Evolutionary conservation across 75 land plant species (phyloP).

Genomic region (Sequoia sempervirens): DNA sequence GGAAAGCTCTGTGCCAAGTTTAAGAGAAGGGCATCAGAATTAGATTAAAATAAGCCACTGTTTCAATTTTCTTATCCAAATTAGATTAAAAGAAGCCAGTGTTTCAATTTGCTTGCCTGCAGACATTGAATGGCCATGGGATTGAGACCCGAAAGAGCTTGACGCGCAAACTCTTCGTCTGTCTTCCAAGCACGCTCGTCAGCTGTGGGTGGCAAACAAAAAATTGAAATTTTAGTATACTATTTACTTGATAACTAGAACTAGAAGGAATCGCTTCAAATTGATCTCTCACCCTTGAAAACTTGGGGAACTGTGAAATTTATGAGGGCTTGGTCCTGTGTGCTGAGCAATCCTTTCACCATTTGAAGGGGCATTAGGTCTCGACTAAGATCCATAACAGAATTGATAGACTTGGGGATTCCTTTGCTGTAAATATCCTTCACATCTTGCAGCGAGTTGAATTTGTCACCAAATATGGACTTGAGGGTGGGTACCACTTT

Average conservation of each 20-base stretch:
- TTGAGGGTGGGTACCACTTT: conserved; percentile 20
- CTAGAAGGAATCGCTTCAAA: background rate
- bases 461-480: conserved; percentile 13
- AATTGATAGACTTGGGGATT: background rate
- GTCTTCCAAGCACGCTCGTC: conserved; percentile 70
- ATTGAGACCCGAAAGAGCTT: conserved; percentile 62
- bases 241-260: background rate
- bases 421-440: background rate
- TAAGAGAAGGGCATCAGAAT: background rate
- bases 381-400: background rate
- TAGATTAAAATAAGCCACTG: no score
- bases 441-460: conserved; percentile 31
- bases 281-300: no score
- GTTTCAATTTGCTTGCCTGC: conserved; percentile 7
- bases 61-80: no score
- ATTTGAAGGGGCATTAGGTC: background rate
- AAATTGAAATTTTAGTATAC: background rate
- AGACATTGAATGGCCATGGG: conserved; percentile 63
- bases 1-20: conserved; percentile 45
- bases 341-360: background rate
- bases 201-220: conserved; percentile 25
- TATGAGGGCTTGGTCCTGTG: no score
- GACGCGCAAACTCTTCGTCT: conserved; percentile 83
- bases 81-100: no score
- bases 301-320: no score